phyloP scores from a whole-genome alignment of 2,329 filamentous ascomycete species.

The Aspergillus aculeatinus region DNA sequence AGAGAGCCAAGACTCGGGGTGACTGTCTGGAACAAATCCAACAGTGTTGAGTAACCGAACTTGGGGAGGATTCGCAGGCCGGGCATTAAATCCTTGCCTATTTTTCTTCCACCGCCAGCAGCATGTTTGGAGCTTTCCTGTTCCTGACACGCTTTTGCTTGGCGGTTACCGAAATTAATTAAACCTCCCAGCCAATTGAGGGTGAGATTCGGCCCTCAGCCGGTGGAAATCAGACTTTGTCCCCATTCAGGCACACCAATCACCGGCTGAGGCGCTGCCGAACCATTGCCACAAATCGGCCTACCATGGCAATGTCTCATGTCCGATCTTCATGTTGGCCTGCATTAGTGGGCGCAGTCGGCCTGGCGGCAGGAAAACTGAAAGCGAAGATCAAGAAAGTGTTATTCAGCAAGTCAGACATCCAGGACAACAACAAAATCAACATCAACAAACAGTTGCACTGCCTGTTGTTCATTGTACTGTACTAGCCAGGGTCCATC shows the following conservation, averaged over 20 bases:
- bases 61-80: neutral
- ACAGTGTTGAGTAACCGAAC: neutral
- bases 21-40: conserved; percentile 12
- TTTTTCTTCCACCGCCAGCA: neutral
- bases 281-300: conserved; percentile 18
- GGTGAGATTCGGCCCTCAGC: conserved; percentile 4
- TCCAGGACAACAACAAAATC: neutral
- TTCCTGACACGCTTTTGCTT: conserved; percentile 27
- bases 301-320: conserved; percentile 20
- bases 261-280: conserved; percentile 15
- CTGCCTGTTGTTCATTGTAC: neutral
- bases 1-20: neutral
- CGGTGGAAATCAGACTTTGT: conserved; percentile 13
- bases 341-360: conserved; percentile 1
- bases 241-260: conserved; percentile 35
- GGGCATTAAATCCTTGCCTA: conserved; percentile 8
- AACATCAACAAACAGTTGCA: neutral
- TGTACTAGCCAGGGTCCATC: neutral
- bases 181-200: conserved; percentile 25
- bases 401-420: neutral
- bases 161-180: conserved; percentile 27
- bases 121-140: conserved; percentile 24
- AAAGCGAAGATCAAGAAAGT: neutral
- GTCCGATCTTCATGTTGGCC: conserved; percentile 14
- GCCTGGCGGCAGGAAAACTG: conserved; percentile 1